Conservation (phyloP, 139 green algal species). For the Parachlorella kessleri region DNA sequence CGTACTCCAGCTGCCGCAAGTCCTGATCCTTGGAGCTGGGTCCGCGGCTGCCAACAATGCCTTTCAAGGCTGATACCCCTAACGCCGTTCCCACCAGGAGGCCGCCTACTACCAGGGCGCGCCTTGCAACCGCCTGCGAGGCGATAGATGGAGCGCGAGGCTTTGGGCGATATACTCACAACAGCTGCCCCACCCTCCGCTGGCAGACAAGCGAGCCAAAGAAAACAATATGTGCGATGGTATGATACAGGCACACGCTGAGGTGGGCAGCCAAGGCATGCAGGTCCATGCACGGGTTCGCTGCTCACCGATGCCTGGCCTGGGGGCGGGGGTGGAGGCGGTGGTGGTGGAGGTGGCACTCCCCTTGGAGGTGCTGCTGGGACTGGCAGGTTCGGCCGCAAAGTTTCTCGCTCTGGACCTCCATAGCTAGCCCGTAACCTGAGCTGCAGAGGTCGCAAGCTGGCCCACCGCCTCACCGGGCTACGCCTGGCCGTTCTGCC, state of each 20-base stretch:
- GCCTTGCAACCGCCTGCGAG: not conserved
- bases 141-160: not conserved
- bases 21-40: not conserved
- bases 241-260: not conserved
- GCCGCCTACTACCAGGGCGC: not conserved
- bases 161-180: not conserved
- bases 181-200: too few relatives aligned
- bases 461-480: not conserved
- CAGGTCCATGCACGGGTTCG: not conserved
- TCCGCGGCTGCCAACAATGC: not conserved
- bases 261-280: not conserved
- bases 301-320: not conserved
- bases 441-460: too few relatives aligned
- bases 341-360: not conserved
- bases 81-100: not conserved
- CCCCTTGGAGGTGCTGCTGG: not conserved
- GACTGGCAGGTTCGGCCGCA: not conserved
- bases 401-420: not conserved
- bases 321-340: too few relatives aligned
- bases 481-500: too few relatives aligned
- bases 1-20: not conserved
- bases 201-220: not conserved
- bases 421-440: not conserved
- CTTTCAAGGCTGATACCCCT: not conserved
- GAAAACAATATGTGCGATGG: not conserved